Evolutionary conservation across 2,329 filamentous ascomycete genomes (phyloP), one percentile per base, ranked within the genome.

Genomic region (Neopestalotiopsis sp.): DNA sequence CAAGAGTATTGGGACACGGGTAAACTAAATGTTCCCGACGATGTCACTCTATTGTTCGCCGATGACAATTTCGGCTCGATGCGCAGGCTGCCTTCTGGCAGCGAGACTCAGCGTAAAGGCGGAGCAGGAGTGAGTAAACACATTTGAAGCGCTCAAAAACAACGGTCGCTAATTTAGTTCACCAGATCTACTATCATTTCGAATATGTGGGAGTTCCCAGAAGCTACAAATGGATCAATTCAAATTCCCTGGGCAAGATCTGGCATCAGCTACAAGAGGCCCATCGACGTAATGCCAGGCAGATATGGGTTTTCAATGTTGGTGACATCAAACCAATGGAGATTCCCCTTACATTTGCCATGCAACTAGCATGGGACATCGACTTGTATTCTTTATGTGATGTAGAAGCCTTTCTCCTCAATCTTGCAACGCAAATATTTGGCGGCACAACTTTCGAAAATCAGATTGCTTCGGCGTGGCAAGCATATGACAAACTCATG

Each of bases 41-140:
- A 91, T 74, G 86, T 93, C 34, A 92, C 89, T 1, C 81, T 93
- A 30, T 82, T 92, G 4, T 92, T 90, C 86, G 85, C 89, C 0
- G 91, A 92, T 75, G 91, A 93, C 78, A 92, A 92, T 78, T 91
- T 67, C n/a, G 58, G 58, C 13, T 30, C 66, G 14, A 84, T 88
- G 61, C 81, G 85, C 17, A 81, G 88, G 38, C 81, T 90, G 6
- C 88, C 88, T 1, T 78, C 84, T 17, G 81, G 77, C 1, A 82
- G 84, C 60, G 88, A 90, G 75, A 83, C 80, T 5, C 78, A 79
- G 38, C 76, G 88, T 24, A 78, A 77, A 4, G 86, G 85, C 17
- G 70, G 70, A 9, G 63, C 68, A 38, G 91, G 90, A 58, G 86
- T 92, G 38, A 71, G 73, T 63, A 6, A 52, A 17, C 45, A 9